phyloP scores from a whole-genome alignment of 305 asterid species.

The Rubia peregrina region DNA sequence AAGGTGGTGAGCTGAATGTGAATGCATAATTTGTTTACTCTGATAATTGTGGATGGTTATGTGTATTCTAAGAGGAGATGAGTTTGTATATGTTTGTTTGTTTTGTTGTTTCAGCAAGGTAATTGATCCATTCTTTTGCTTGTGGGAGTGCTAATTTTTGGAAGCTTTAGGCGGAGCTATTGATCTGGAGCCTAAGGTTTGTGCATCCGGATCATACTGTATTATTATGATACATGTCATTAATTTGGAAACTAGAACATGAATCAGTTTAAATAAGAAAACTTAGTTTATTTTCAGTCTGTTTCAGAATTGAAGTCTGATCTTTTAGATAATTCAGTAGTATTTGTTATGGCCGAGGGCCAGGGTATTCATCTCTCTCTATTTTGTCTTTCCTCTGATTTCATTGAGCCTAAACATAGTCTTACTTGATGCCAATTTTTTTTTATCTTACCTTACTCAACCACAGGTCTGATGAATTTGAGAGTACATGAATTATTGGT shows the following conservation, averaged over 20 bases:
- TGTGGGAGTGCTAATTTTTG: slow-evolving; percentile 82
- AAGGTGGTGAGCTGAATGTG: neutral
- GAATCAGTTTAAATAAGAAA: neutral
- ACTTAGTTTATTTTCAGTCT: no score
- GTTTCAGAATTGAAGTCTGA: neutral
- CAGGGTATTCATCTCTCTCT: slow-evolving; percentile 50
- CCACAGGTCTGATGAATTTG: slow-evolving; percentile 85
- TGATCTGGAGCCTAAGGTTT: slow-evolving; percentile 60
- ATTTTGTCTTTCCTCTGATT: neutral
- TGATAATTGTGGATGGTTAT: neutral
- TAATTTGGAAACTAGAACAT: neutral
- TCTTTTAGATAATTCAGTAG: neutral
- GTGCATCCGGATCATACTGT: slow-evolving; percentile 8
- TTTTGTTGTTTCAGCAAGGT: slow-evolving; percentile 60
- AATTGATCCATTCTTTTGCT: slow-evolving; percentile 72
- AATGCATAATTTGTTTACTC: neutral
- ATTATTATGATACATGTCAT: neutral
- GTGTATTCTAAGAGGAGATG: neutral
- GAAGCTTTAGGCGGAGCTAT: slow-evolving; percentile 63
- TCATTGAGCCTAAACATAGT: neutral
- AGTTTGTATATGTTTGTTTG: neutral
- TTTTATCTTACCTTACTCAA: slow-evolving; percentile 21
- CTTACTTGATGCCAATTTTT: neutral
- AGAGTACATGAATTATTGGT: slow-evolving; percentile 90
- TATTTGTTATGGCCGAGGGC: slow-evolving; percentile 39